These are phyloP conservation scores for Karstenula rhodostoma DNA, from an alignment of 2,329 filamentous ascomycete genomes.

Conservation along the genomic window DNA sequence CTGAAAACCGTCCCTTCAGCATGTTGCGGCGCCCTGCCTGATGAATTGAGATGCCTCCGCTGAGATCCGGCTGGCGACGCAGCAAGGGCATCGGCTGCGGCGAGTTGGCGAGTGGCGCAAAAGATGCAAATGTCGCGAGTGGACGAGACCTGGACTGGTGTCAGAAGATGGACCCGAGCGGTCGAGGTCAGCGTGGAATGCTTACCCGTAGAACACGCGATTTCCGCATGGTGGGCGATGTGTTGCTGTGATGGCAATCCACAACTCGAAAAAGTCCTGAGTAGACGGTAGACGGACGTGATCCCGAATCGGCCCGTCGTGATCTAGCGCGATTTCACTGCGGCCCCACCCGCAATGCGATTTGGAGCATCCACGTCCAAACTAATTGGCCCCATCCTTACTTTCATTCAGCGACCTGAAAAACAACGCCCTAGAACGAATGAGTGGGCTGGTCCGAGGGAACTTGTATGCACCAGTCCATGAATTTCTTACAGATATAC, in stretches of 20 bases:
- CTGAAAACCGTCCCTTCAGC: slow-evolving; percentile 40
- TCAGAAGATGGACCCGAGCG: background rate
- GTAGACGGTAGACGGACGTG: background rate
- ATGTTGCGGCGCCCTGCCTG: slow-evolving; percentile 40
- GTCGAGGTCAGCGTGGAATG: background rate
- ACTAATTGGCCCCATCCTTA: background rate
- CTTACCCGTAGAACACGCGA: slow-evolving; percentile 41
- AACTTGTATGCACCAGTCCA: too few species aligned
- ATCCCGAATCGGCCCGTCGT: background rate
- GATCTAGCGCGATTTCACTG: background rate
- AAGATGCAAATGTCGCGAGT: slow-evolving; percentile 50
- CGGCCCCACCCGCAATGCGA: background rate
- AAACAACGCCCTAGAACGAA: background rate
- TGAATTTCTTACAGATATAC: background rate
- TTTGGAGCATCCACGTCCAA: background rate
- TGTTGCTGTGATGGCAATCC: slow-evolving; percentile 12
- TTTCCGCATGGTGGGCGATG: slow-evolving; percentile 37
- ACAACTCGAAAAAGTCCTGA: slow-evolving; percentile 16
- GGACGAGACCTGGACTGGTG: slow-evolving; percentile 37
- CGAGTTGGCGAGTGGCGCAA: slow-evolving; percentile 47
- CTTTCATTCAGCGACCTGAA: background rate
- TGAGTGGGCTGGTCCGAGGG: too few species aligned
- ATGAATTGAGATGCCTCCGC: slow-evolving; percentile 43
- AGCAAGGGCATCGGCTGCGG: slow-evolving; percentile 27
- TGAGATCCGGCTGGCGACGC: slow-evolving; percentile 31